Evolutionary conservation across 2,329 filamentous ascomycete species (phyloP).

Genomic region (Piedraia hortae): DNA sequence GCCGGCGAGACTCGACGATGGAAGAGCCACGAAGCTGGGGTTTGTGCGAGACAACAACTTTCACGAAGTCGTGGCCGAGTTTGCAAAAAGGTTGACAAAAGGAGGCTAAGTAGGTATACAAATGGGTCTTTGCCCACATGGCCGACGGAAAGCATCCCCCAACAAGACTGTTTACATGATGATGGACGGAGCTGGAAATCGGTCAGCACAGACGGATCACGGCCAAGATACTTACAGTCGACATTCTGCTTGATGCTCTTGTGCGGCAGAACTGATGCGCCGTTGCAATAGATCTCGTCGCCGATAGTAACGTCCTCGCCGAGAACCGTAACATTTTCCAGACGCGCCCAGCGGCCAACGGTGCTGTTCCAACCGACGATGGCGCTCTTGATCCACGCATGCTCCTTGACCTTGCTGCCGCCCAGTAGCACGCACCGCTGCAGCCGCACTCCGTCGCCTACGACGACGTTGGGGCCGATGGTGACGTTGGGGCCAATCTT

Average conservation of each 20-base stretch:
- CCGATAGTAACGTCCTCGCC: slow-evolving; percentile 95
- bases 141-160: too few relatives aligned
- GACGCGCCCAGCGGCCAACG: slow-evolving; percentile 78
- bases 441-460: slow-evolving; percentile 80
- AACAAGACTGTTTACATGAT: slow-evolving; percentile 3
- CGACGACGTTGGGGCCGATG: slow-evolving; percentile 72
- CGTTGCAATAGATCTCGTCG: slow-evolving; percentile 96
- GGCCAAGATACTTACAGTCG: slow-evolving; percentile 30
- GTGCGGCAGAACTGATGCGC: slow-evolving; percentile 64
- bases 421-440: slow-evolving; percentile 77
- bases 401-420: slow-evolving; percentile 87
- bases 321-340: slow-evolving; percentile 94
- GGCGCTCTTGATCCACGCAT: slow-evolving; percentile 95
- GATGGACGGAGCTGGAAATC: slow-evolving; percentile 2
- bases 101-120: too few relatives aligned
- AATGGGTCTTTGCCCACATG: too few relatives aligned
- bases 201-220: slow-evolving; percentile 1
- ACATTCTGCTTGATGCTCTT: slow-evolving; percentile 99
- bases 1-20: slow-evolving; percentile 28
- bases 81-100: slow-evolving; percentile 11
- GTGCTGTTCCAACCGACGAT: slow-evolving; percentile 97
- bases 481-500: slow-evolving; percentile 92
- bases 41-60: slow-evolving; percentile 23
- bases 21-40: slow-evolving; percentile 25
- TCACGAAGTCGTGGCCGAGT: slow-evolving; percentile 20